Base-by-base conservation (phyloP, 345 rosid genomes). In the Kernera saxatilis region DNA sequence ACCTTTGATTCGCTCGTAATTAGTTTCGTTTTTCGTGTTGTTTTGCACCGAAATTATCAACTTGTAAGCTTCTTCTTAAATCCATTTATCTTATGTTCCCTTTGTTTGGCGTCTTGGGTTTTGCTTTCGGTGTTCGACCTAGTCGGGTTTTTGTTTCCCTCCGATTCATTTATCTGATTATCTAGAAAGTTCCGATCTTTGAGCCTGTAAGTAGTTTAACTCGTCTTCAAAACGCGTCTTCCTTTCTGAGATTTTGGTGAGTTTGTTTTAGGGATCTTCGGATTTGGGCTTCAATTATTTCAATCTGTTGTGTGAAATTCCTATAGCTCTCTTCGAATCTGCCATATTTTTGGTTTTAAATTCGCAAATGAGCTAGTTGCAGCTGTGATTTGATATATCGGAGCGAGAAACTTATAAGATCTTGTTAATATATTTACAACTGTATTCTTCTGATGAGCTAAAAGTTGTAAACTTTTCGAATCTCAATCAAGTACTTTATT, bases 41-140 rank as follows among this genome's bases (percentile, higher is more conserved):
- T 25, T 33, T 7, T 0, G 15, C 11, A 35, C 18, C 21, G n/a
- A 56, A 55, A 7, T 46, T 50, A 49, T 6, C 55, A 67, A 60
- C 56, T 67, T 4, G 73, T 67, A 67, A 74, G 69, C 73, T 67
- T 40, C 49, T n/a, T 30, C 40, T 2, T n/a, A n/a, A n/a, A n/a
- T 58, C 13, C 29, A 11, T 27, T 27, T 27, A 4, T 36, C 54
- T n/a, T 14, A 8, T 23, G n/a, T 12, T 26, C 33, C 14, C 23
- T 63, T 21, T 3, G 33, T 55, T 48, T 36, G 11, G 9, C n/a
- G 41, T 51, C 27, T 71, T 51, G 15, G 36, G 40, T 63, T 50
- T 61, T 50, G 18, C 26, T 50, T 50, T 39, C 13, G 27, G 4
- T 53, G 39, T 43, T 72, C 56, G 64, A 41, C 75, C 61, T 61